Percentiles rank a stretch among this genome's conserved stretches.
Conservation (phyloP, 78 protist genomes). For the slime mould (Dictyostelium discoideum) region dicty_2.7 NC_007090.3:4138501-4139000, state of each 20-base stretch:
- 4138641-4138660: neutral
- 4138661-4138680: neutral
- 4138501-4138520: neutral
- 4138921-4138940: neutral
- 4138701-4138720: neutral
- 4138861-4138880: neutral
- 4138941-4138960: neutral
- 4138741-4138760: neutral
- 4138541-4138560: neutral
- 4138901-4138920: neutral
- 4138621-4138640: neutral
- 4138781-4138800: neutral
- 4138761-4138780: neutral
- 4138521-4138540: neutral
- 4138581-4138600: neutral
- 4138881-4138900: neutral
- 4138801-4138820: neutral
- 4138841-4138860: neutral
- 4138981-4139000: too few relatives aligned
- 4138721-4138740: neutral
- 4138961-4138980: neutral
- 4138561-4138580: neutral
- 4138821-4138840: neutral
- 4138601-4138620: neutral
- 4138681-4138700: neutral